A percentile compares a stretch with the other conserved stretches of the same genome.
Evolutionary conservation across 179 eudicot genomes (phyloP).

Genomic region (Monotropa hypopitys): DNA sequence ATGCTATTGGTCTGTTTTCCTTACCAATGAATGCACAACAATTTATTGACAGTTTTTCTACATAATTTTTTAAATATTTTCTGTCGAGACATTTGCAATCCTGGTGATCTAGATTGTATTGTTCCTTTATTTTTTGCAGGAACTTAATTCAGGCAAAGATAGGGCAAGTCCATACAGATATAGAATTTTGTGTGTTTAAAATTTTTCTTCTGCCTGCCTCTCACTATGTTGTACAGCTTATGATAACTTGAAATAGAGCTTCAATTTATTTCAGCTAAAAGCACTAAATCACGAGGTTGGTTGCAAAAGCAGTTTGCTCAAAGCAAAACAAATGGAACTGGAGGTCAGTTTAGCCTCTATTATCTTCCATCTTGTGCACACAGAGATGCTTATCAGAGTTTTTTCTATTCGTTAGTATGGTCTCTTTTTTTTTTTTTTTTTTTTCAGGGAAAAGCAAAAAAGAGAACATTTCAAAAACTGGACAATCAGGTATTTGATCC

Average conservation of each 20-base stretch:
- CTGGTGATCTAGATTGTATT: not conserved
- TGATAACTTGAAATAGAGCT: not conserved
- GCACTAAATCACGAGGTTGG: slow-evolving; percentile 53
- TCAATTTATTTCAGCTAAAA: slow-evolving; percentile 33
- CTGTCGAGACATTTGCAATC: not conserved
- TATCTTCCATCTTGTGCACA: not conserved
- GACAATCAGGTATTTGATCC: too few relatives aligned
- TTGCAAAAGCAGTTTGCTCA: slow-evolving; percentile 41
- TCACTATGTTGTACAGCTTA: not conserved
- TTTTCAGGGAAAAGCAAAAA: slow-evolving; percentile 1
- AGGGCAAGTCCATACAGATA: slow-evolving; percentile 32
- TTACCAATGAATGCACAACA: not conserved
- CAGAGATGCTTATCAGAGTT: not conserved
- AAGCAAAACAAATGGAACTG: slow-evolving; percentile 30
- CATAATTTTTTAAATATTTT: not conserved
- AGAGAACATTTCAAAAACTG: not conserved
- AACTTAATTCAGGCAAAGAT: slow-evolving; percentile 52
- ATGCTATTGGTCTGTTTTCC: slow-evolving; percentile 48
- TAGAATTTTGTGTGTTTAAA: too few relatives aligned
- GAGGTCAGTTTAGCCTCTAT: slow-evolving; percentile 29
- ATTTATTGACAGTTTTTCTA: not conserved
- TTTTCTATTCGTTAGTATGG: not conserved
- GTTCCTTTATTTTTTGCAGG: slow-evolving; percentile 33
- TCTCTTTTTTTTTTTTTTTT: not conserved
- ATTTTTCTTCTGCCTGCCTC: not conserved